phyloP scores from a whole-genome alignment of 1,284 basidiomycete species.

The Coniferiporia sulphurascens region DNA sequence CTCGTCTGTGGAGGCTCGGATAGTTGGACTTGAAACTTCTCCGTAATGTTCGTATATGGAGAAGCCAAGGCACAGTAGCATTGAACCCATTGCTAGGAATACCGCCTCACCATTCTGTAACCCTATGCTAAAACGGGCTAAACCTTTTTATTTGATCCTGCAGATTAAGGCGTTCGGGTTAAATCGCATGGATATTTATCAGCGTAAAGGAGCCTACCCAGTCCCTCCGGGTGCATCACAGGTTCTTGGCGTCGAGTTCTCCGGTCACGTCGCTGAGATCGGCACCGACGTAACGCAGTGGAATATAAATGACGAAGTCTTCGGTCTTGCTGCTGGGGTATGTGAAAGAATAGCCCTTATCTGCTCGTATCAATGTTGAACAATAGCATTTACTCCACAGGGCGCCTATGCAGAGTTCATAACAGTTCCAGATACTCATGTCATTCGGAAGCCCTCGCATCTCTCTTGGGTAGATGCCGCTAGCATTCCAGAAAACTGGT shows the following conservation, averaged over 20 bases:
- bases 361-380: background rate
- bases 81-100: too few relatives aligned
- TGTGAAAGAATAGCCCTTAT: conserved; percentile 23
- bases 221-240: conserved; percentile 71
- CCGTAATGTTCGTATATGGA: background rate
- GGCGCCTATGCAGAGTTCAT: conserved; percentile 94
- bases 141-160: conserved; percentile 1
- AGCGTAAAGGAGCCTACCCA: conserved; percentile 77
- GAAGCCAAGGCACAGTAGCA: too few relatives aligned
- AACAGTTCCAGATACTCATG: conserved; percentile 57
- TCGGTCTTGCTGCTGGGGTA: conserved; percentile 73
- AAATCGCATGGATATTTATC: conserved; percentile 84
- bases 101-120: too few relatives aligned
- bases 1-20: background rate
- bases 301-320: conserved; percentile 80
- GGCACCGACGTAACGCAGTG: conserved; percentile 53
- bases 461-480: conserved; percentile 84
- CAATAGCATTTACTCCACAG: conserved; percentile 33
- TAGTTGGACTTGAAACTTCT: background rate
- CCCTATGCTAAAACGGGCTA: background rate
- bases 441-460: conserved; percentile 72
- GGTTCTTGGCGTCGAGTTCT: conserved; percentile 91
- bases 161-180: conserved; percentile 79
- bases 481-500: conserved; percentile 80
- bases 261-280: conserved; percentile 62